Percentiles rank a stretch among this genome's conserved stretches.
Conservation (phyloP, 129 eudicot genomes). For the Flaveria linearis region DNA sequence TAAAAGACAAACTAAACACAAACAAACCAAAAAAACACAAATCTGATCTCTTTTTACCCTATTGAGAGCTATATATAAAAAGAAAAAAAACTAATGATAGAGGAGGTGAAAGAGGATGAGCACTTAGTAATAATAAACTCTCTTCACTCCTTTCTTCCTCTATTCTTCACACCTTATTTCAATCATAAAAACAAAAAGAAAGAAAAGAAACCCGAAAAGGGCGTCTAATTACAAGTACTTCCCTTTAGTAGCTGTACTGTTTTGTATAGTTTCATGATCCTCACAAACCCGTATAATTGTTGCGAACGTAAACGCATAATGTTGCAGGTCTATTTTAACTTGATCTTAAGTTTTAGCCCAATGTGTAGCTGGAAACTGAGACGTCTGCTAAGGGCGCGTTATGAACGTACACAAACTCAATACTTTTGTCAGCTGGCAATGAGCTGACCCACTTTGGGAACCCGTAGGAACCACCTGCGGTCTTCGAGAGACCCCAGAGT, state of each 20-base stretch:
- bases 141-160: constrained; percentile 92
- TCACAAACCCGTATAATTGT: constrained; percentile 20
- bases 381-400: constrained; percentile 66
- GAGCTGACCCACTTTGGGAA: constrained; percentile 75
- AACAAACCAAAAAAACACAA: constrained; percentile 8
- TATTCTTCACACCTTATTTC: constrained; percentile 43
- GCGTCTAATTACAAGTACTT: constrained; percentile 25
- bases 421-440: constrained; percentile 77
- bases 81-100: constrained; percentile 39
- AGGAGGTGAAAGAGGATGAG: constrained; percentile 98
- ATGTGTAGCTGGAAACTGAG: constrained; percentile 66
- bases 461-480: constrained; percentile 49
- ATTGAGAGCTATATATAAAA: constrained; percentile 47
- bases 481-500: constrained; percentile 88
- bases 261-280: constrained; percentile 57
- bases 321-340: not conserved
- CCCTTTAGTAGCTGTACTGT: constrained; percentile 28
- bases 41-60: constrained; percentile 35
- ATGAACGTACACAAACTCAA: constrained; percentile 84
- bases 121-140: constrained; percentile 59
- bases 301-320: constrained; percentile 7
- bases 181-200: constrained; percentile 27
- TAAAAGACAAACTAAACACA: constrained; percentile 12
- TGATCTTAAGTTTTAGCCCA: constrained; percentile 41
- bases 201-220: constrained; percentile 34